phyloP scores from a whole-genome alignment of 2,329 filamentous ascomycete species.

The Fusarium sp. region DNA sequence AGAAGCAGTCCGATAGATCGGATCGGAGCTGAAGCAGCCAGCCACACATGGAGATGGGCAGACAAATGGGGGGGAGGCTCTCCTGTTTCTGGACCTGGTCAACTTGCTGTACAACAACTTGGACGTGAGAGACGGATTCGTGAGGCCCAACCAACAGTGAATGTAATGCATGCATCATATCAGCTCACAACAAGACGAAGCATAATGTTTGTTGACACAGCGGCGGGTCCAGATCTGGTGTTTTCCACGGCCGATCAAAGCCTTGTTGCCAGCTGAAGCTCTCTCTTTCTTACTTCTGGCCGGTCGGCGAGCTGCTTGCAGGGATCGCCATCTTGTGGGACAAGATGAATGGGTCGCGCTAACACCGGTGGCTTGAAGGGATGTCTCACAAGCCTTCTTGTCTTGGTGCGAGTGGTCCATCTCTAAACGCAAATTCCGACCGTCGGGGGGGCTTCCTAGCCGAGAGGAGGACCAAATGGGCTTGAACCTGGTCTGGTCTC shows the following conservation, averaged over 20 bases:
- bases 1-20: constrained; percentile 27
- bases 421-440: constrained; percentile 39
- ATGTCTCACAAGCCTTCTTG: constrained; percentile 34
- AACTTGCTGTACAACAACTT: not conserved
- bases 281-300: not conserved
- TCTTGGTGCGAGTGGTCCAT: constrained; percentile 14
- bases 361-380: constrained; percentile 36
- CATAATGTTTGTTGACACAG: constrained; percentile 7
- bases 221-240: constrained; percentile 14
- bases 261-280: constrained; percentile 34
- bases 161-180: constrained; percentile 13
- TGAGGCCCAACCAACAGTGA: not conserved
- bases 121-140: not conserved
- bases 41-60: not conserved
- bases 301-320: constrained; percentile 32
- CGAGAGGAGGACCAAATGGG: constrained; percentile 13
- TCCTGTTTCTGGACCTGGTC: constrained; percentile 6
- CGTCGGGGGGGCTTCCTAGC: constrained; percentile 28
- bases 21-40: constrained; percentile 22
- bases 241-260: constrained; percentile 23
- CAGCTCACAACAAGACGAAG: constrained; percentile 4
- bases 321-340: constrained; percentile 31
- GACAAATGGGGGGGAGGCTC: constrained; percentile 14
- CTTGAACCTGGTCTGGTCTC: constrained; percentile 2
- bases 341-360: constrained; percentile 31